These are phyloP conservation scores for Puccinia triticina DNA, from an alignment of 1,284 basidiomycete species.

Conservation along the genomic window DNA sequence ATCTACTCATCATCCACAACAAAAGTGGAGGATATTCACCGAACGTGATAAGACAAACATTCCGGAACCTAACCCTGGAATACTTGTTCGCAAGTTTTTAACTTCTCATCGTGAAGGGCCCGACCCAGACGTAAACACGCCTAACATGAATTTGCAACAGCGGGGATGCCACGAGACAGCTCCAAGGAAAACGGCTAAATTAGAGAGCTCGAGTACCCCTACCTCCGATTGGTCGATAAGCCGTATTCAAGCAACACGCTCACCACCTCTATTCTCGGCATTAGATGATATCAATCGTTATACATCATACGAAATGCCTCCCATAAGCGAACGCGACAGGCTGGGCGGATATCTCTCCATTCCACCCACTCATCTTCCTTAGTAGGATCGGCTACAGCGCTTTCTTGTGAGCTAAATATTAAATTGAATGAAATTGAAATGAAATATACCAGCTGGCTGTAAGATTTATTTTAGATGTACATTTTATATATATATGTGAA, in stretches of 20 bases:
- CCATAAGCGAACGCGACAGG: not conserved
- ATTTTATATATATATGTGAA: too few species aligned
- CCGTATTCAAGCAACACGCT: not conserved
- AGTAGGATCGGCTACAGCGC: too few species aligned
- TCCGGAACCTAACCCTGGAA: conserved; percentile 17
- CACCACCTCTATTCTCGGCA: not conserved
- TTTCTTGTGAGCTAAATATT: too few species aligned
- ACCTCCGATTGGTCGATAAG: conserved; percentile 10
- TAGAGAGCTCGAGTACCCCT: not conserved
- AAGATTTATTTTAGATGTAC: too few species aligned
- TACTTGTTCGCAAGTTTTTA: conserved; percentile 15
- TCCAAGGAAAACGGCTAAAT: not conserved
- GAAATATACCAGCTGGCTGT: too few species aligned
- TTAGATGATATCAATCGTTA: conserved; percentile 10
- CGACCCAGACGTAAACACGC: not conserved
- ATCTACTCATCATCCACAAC: too few species aligned
- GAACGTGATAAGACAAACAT: conserved; percentile 45
- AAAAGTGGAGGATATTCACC: conserved; percentile 42
- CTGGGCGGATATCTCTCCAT: not conserved
- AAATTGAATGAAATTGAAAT: too few species aligned
- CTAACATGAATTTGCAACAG: not conserved
- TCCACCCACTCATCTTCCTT: not conserved
- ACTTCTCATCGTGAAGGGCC: conserved; percentile 11
- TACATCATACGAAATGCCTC: conserved; percentile 26
- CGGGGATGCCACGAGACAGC: not conserved